Base-by-base conservation (phyloP, 495 filamentous ascomycete genomes). In the Tirmania nivea region DNA sequence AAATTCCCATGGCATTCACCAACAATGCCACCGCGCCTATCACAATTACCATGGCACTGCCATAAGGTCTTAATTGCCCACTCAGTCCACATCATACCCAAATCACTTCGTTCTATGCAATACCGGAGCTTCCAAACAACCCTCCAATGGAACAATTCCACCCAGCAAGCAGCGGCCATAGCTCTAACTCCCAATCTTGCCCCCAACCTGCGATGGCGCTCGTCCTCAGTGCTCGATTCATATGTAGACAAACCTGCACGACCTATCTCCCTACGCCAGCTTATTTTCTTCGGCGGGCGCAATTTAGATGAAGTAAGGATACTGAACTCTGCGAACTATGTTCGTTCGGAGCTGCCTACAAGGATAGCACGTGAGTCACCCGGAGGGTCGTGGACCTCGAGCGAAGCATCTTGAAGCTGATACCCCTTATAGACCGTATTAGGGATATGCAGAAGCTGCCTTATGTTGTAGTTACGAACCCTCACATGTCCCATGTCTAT, bases 391-490 rank as follows among this genome's bases (percentile, higher is more conserved):
- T 50, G 11, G 14, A 35, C 54, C 4, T 39, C 35, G 52, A 54
- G 58, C 45, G 5, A 14, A 10, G 50, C 11, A 34, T 25, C 49
- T n/a, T 50, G 14, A 50, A 31, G 25, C 25, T 31, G 25, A n/a
- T 4, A 47, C 87, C 87, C 55, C 74, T 94, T 54, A 83, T 89
- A 25, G 92, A 99, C 61, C 82, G 90, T 14, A 80, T 99, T 51
- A 84, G 92, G 48, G 89, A 99, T 63, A 96, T 99, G 74, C 92
- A 99, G 69, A 87, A 82, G 54, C 71, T 99, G 47, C 90, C 90
- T 17, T 99, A 94, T 61, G 86, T 92, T 11, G 89, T 95, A 35
- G 83, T 96, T 16, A 86, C 86, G n/a, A 99, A 99, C 62, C 78
- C 78, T 10, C 84, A 96, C 63, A 79, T 99, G 53, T 86, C 81